Percentiles rank a stretch among this genome's conserved stretches.
Conservation (phyloP, 2,329 filamentous ascomycete species). For the Tolypocladium cylindrosporum region DNA sequence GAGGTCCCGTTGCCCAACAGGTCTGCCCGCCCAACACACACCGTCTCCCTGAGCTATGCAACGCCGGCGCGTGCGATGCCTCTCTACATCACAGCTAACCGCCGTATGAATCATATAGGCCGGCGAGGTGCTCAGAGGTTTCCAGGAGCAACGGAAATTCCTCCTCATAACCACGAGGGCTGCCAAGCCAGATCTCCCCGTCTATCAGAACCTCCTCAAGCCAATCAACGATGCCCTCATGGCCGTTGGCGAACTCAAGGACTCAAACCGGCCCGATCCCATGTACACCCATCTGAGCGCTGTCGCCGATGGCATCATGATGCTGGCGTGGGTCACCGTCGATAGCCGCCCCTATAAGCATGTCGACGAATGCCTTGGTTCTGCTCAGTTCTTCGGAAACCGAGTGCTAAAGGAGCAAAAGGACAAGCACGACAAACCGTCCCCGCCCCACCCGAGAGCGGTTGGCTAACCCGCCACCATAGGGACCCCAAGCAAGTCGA, state of each 20-base stretch:
- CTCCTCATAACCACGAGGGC: conserved; percentile 81
- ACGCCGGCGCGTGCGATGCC: no score
- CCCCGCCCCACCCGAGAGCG: background rate
- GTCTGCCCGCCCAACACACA: conserved; percentile 30
- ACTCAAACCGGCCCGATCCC: conserved; percentile 65
- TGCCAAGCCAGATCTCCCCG: conserved; percentile 71
- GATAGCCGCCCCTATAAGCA: conserved; percentile 77
- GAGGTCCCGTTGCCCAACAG: conserved; percentile 71
- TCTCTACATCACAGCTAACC: background rate
- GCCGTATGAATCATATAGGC: conserved; percentile 24
- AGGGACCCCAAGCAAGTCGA: conserved; percentile 74
- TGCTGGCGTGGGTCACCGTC: conserved; percentile 82
- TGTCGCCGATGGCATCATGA: conserved; percentile 81
- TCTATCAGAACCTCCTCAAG: conserved; percentile 70
- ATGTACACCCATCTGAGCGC: conserved; percentile 76
- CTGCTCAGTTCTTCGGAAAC: conserved; percentile 91
- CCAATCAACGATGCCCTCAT: conserved; percentile 78
- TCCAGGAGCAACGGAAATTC: conserved; percentile 79
- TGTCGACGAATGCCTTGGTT: conserved; percentile 71
- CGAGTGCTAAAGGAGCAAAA: conserved; percentile 86
- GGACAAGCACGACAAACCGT: conserved; percentile 38
- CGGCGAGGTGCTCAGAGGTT: conserved; percentile 49
- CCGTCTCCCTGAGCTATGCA: no score
- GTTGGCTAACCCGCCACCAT: conserved; percentile 1
- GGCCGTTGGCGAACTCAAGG: conserved; percentile 69